These are phyloP conservation scores for Apiotrichum montevideense DNA, from an alignment of 1,284 basidiomycete species.

Conservation along the genomic window DNA sequence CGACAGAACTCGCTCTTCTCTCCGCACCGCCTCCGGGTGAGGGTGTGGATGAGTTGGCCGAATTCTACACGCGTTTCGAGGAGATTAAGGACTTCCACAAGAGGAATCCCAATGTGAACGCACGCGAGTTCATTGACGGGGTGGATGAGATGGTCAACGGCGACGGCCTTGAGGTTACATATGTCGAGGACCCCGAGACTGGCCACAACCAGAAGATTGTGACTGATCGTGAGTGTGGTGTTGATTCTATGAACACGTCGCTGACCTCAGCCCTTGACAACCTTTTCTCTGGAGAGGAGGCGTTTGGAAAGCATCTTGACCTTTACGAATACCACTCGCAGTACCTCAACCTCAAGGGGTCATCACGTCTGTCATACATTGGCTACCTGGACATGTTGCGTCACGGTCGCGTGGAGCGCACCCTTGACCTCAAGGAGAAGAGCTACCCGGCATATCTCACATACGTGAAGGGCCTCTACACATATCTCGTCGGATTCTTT, in stretches of 20 bases:
- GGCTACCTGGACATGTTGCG: slow-evolving; percentile 80
- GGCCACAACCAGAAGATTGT: slow-evolving; percentile 59
- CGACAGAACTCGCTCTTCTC: slow-evolving; percentile 40
- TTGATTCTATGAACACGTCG: slow-evolving; percentile 80
- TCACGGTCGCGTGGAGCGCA: slow-evolving; percentile 50
- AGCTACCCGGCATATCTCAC: slow-evolving; percentile 68
- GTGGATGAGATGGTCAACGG: slow-evolving; percentile 60
- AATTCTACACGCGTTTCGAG: slow-evolving; percentile 90
- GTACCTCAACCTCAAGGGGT: slow-evolving; percentile 82
- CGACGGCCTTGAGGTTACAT: slow-evolving; percentile 40
- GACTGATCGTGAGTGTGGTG: slow-evolving; percentile 45
- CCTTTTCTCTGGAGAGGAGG: slow-evolving; percentile 92
- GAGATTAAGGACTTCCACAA: slow-evolving; percentile 93
- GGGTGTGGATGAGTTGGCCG: slow-evolving; percentile 65
- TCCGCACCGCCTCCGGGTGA: slow-evolving; percentile 49
- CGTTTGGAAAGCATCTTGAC: slow-evolving; percentile 90
- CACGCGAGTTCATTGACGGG: slow-evolving; percentile 72
- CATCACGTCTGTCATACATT: slow-evolving; percentile 75
- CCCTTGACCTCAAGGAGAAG: slow-evolving; percentile 67
- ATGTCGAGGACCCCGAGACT: slow-evolving; percentile 53
- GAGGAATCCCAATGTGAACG: slow-evolving; percentile 83
- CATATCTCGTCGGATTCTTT: slow-evolving; percentile 79
- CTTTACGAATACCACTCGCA: slow-evolving; percentile 79
- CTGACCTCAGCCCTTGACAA: slow-evolving; percentile 64
- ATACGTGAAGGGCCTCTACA: slow-evolving; percentile 77